Evolutionary conservation across 116 monocot genomes (phyloP).

Genomic region (Papilionanthe hybrid): DNA sequence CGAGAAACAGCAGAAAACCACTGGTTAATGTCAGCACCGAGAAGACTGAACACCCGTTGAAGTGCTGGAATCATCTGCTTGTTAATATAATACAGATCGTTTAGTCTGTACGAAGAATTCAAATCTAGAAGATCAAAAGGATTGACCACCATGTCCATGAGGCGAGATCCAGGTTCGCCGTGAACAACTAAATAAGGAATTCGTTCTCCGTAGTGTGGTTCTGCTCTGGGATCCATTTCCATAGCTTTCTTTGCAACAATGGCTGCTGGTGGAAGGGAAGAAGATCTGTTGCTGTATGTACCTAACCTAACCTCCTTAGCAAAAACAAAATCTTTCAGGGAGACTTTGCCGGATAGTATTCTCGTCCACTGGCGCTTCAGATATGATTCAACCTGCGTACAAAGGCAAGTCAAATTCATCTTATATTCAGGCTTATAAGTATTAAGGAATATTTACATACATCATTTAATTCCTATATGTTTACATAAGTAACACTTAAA

Average conservation of each 20-base stretch:
- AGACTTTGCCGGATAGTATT: constrained; percentile 70
- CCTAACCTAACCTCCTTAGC: constrained; percentile 94
- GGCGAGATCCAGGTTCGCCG: constrained; percentile 89
- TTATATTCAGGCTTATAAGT: not conserved
- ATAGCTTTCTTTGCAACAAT: constrained; percentile 87
- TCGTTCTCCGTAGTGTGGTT: constrained; percentile 73
- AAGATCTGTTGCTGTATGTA: constrained; percentile 45
- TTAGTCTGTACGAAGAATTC: constrained; percentile 65
- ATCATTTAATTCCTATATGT: too few relatives aligned
- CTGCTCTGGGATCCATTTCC: constrained; percentile 63
- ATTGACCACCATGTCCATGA: constrained; percentile 85
- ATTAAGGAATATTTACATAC: not conserved
- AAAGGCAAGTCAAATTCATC: not conserved
- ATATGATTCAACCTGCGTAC: constrained; percentile 68
- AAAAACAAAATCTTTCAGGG: constrained; percentile 92
- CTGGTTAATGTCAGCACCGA: constrained; percentile 66
- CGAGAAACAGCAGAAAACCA: constrained; percentile 81
- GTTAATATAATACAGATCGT: constrained; percentile 77
- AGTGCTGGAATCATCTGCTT: constrained; percentile 95
- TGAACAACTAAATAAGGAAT: constrained; percentile 89
- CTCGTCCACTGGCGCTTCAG: constrained; percentile 80
- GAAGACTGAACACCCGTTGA: constrained; percentile 80
- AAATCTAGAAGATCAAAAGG: constrained; percentile 62
- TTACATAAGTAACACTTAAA: too few relatives aligned
- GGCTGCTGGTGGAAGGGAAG: constrained; percentile 87